Conservation (phyloP, 2,329 filamentous ascomycete species). For the Chaetomium sp. region DNA sequence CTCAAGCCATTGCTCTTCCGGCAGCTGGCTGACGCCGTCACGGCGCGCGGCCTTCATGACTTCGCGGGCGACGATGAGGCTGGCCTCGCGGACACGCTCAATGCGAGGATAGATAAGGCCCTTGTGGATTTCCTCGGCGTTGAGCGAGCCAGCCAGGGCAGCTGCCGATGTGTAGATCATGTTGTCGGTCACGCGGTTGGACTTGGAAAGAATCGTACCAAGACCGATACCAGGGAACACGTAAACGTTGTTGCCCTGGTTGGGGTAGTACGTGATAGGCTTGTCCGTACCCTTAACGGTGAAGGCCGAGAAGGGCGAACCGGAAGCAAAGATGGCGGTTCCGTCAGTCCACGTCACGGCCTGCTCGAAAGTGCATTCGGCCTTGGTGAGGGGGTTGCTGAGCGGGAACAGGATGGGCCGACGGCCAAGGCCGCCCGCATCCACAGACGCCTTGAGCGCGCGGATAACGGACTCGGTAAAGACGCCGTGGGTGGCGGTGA, state of each 20-base stretch:
- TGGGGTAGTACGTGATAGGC: conserved; percentile 63
- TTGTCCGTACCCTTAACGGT: conserved; percentile 55
- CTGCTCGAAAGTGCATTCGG: conserved; percentile 95
- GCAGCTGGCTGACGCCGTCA: conserved; percentile 66
- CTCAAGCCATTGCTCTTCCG: conserved; percentile 62
- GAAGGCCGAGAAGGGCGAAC: conserved; percentile 79
- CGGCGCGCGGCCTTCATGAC: conserved; percentile 88
- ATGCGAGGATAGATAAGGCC: conserved; percentile 89
- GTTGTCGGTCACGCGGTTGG: conserved; percentile 77
- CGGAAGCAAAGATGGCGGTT: conserved; percentile 86
- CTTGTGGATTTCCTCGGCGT: conserved; percentile 70
- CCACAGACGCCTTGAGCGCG: conserved; percentile 58
- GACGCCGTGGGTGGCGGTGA: conserved; percentile 89
- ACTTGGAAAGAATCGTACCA: conserved; percentile 85
- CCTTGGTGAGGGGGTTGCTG: conserved; percentile 92
- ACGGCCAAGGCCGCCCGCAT: conserved; percentile 60
- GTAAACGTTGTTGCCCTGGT: conserved; percentile 83
- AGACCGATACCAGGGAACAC: conserved; percentile 96
- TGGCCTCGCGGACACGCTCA: conserved; percentile 85
- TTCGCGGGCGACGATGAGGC: conserved; percentile 76
- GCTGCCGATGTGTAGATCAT: conserved; percentile 96
- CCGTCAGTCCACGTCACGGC: conserved; percentile 88
- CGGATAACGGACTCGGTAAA: conserved; percentile 85
- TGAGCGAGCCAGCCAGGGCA: conserved; percentile 71
- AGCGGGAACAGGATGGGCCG: conserved; percentile 91